Conservation (phyloP, 2,329 filamentous ascomycete genomes). For the Lachnellula subtilissima region DNA sequence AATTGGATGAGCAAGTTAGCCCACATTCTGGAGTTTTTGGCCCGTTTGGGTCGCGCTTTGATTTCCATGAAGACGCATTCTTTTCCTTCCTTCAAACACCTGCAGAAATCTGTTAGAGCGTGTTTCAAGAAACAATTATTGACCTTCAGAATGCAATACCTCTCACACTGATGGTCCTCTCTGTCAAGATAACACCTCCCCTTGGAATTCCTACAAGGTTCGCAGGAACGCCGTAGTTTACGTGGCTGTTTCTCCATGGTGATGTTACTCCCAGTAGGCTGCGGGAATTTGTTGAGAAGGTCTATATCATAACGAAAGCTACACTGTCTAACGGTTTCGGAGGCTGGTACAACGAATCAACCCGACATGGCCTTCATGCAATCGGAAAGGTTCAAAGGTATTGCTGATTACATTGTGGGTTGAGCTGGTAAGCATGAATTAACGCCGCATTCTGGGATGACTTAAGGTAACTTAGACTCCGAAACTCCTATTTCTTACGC, state of each 20-base stretch:
- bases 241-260: not conserved
- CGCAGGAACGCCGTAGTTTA: slow-evolving; percentile 37
- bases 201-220: slow-evolving; percentile 50
- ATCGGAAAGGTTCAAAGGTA: too few relatives aligned
- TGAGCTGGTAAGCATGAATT: too few relatives aligned
- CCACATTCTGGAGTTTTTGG: slow-evolving; percentile 41
- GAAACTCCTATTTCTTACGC: too few relatives aligned
- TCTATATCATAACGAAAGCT: not conserved
- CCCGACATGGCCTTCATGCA: too few relatives aligned
- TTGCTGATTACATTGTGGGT: too few relatives aligned
- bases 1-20: slow-evolving; percentile 15
- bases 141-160: slow-evolving; percentile 33
- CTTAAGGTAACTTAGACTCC: too few relatives aligned
- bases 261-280: not conserved
- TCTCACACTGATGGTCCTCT: slow-evolving; percentile 46
- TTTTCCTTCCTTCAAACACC: slow-evolving; percentile 15
- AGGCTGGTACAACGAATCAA: too few relatives aligned
- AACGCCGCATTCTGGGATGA: too few relatives aligned
- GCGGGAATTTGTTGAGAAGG: not conserved
- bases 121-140: slow-evolving; percentile 14
- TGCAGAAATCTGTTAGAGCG: slow-evolving; percentile 37
- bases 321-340: not conserved
- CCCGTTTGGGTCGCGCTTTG: slow-evolving; percentile 44
- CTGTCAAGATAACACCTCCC: slow-evolving; percentile 47
- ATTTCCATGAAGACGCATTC: slow-evolving; percentile 43